phyloP scores from a whole-genome alignment of 2,329 filamentous ascomycete species.

The Aureobasidium sp. region DNA sequence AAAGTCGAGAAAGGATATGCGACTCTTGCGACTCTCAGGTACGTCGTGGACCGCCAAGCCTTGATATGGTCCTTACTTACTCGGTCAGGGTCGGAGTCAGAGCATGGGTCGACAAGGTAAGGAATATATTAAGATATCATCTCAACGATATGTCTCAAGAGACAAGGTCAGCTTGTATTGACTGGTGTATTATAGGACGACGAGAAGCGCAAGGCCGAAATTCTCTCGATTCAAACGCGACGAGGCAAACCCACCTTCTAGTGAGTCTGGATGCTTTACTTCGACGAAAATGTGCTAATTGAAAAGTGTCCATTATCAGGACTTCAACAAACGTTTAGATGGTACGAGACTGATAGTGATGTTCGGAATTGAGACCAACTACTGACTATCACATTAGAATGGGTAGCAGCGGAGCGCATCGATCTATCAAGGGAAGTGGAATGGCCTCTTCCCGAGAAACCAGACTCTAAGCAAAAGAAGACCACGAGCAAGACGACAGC shows the following conservation, averaged over 20 bases:
- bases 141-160: too few relatives aligned
- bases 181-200: slow-evolving; percentile 49
- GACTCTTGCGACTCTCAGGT: slow-evolving; percentile 76
- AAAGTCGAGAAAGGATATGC: slow-evolving; percentile 69
- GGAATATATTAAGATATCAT: slow-evolving; percentile 14
- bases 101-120: slow-evolving; percentile 60
- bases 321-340: slow-evolving; percentile 84
- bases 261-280: slow-evolving; percentile 25
- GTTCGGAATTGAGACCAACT: too few relatives aligned
- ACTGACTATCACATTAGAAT: slow-evolving; percentile 53
- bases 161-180: background rate
- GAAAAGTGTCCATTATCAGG: slow-evolving; percentile 80
- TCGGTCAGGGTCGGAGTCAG: slow-evolving; percentile 53
- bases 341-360: slow-evolving; percentile 21
- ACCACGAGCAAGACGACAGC: slow-evolving; percentile 33
- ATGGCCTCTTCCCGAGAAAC: slow-evolving; percentile 87
- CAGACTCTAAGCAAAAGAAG: slow-evolving; percentile 80
- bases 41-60: slow-evolving; percentile 25
- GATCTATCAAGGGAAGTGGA: slow-evolving; percentile 87
- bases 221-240: slow-evolving; percentile 81
- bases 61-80: slow-evolving; percentile 22
- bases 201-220: slow-evolving; percentile 83
- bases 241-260: slow-evolving; percentile 87
- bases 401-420: slow-evolving; percentile 74
- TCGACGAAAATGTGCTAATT: background rate